Percentiles rank a stretch among this genome's conserved stretches.
Conservation (phyloP, 139 green algal species). For the Chlamydomonas sphaeroides region DNA sequence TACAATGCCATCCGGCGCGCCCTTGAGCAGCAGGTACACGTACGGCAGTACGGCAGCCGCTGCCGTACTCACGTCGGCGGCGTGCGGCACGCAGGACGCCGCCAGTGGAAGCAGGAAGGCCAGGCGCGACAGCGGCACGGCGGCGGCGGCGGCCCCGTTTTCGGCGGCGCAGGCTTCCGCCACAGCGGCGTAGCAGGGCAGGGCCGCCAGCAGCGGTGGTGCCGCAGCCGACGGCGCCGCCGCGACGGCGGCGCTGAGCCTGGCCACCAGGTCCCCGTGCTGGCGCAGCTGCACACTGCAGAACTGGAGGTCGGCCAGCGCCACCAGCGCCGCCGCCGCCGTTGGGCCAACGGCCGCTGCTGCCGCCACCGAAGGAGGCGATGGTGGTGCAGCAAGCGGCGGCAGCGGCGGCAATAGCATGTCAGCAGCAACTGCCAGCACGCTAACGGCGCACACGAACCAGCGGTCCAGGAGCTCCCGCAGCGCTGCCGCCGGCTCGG, state of each 20-base stretch:
- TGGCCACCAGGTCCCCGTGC: conserved; percentile 7
- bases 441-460: conserved; percentile 17
- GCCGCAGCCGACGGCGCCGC: neutral
- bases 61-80: neutral
- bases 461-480: conserved; percentile 24
- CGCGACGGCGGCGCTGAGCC: neutral
- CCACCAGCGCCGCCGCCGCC: neutral
- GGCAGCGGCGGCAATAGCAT: neutral
- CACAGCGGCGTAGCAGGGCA: conserved; percentile 25
- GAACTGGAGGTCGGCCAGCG: conserved; percentile 31
- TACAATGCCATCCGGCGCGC: neutral
- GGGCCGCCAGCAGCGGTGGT: neutral
- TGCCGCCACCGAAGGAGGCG: neutral
- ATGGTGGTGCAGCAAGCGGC: neutral
- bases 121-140: neutral
- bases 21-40: conserved; percentile 28
- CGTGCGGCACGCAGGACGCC: neutral
- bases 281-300: neutral
- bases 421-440: neutral
- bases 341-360: neutral
- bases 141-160: no score
- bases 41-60: conserved; percentile 13
- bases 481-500: neutral
- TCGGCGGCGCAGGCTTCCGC: neutral
- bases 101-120: conserved; percentile 31